Percentiles rank a stretch among this genome's conserved stretches.
phyloP scores from a whole-genome alignment of 2,329 filamentous ascomycete species.

The Escovopsis sp. region DNA sequence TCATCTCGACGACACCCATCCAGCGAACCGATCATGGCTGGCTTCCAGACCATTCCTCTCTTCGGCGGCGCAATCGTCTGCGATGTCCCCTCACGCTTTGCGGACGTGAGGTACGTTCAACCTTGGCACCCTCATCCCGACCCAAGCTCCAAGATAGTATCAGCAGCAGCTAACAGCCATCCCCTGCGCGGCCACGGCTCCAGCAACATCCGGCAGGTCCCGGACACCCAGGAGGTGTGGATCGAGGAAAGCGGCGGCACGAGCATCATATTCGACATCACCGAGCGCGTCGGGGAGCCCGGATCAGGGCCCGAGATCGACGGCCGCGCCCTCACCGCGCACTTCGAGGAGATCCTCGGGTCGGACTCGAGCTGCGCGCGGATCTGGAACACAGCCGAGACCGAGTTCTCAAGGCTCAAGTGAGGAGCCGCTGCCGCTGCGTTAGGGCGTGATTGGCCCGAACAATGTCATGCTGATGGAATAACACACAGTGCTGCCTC shows the following conservation, averaged over 20 bases:
- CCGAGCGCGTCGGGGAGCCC: conserved; percentile 55
- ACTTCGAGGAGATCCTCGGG: conserved; percentile 55
- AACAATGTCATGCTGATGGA: background rate
- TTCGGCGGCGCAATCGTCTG: conserved; percentile 59
- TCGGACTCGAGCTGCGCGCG: conserved; percentile 48
- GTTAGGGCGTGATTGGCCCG: too few relatives aligned
- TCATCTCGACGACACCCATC: background rate
- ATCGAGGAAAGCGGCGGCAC: conserved; percentile 74
- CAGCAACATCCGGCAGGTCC: conserved; percentile 60
- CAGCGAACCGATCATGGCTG: conserved; percentile 26
- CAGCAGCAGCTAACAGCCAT: conserved; percentile 3
- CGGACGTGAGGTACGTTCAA: conserved; percentile 52
- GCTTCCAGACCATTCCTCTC: conserved; percentile 44
- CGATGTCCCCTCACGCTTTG: conserved; percentile 53
- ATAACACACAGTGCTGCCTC: conserved; percentile 11
- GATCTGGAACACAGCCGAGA: conserved; percentile 51
- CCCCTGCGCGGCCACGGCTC: background rate
- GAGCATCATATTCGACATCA: conserved; percentile 81
- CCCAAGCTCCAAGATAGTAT: background rate
- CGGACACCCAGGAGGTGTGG: conserved; percentile 85
- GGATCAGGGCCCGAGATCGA: conserved; percentile 45
- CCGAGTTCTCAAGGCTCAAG: conserved; percentile 41
- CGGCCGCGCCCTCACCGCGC: conserved; percentile 53
- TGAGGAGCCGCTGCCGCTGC: conserved; percentile 17
- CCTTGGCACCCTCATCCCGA: background rate